Evolutionary conservation across 73 alveolate genomes (phyloP).

Genomic region (Blepharisma stoltei): DNA sequence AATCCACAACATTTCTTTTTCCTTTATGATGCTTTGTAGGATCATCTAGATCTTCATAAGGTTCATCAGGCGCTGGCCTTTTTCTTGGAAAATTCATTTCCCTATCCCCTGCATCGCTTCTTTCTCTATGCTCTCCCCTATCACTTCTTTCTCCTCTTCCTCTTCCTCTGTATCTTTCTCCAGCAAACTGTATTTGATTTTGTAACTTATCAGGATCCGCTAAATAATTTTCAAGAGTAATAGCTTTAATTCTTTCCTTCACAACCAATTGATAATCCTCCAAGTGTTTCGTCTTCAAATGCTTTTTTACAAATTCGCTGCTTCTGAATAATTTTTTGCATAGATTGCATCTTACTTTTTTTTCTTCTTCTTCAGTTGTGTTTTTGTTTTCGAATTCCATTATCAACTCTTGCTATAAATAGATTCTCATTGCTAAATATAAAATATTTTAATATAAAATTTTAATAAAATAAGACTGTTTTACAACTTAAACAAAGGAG

Average conservation of each 20-base stretch:
- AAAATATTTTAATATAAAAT: no score
- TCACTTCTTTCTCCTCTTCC: no score
- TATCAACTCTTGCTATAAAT: no score
- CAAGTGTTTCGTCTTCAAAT: constrained; percentile 70
- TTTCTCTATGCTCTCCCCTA: no score
- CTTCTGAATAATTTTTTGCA: constrained; percentile 77
- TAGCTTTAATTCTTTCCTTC: constrained; percentile 49
- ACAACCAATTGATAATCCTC: constrained; percentile 58
- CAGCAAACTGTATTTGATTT: neutral
- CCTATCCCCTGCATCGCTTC: no score
- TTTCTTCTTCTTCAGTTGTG: constrained; percentile 55
- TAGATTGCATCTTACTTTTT: constrained; percentile 55
- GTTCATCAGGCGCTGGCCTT: neutral
- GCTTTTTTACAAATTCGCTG: constrained; percentile 76
- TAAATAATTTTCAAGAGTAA: constrained; percentile 71
- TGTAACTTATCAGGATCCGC: constrained; percentile 51
- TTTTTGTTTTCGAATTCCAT: constrained; percentile 48
- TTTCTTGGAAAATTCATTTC: no score
- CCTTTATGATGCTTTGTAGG: neutral
- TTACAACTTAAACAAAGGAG: no score
- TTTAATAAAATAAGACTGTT: no score
- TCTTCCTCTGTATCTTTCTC: neutral
- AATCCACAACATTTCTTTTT: neutral
- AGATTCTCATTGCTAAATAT: no score
- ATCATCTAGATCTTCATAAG: neutral